A percentile compares a stretch with the other conserved stretches of the same genome.
Conservation (phyloP, 805 yeast genomes). For the Suhomyces pyralidae region DNA sequence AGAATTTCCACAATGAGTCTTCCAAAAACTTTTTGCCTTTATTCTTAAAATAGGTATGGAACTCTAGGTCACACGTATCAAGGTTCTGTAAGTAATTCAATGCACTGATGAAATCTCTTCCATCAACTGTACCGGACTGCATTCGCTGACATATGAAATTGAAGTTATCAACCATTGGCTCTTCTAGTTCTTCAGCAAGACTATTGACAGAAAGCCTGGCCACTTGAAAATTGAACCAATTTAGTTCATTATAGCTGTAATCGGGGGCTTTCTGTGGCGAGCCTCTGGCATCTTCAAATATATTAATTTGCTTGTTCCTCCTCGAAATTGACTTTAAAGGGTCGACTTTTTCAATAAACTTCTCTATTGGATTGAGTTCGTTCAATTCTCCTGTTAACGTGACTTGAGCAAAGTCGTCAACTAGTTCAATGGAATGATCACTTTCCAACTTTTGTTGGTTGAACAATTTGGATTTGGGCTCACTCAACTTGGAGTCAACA, state of each 20-base stretch:
- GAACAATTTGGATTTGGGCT: slow-evolving; percentile 7
- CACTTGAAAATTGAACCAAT: slow-evolving; percentile 41
- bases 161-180: slow-evolving; percentile 16
- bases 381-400: slow-evolving; percentile 17
- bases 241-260: slow-evolving; percentile 30
- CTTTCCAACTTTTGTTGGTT: slow-evolving; percentile 1
- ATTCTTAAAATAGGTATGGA: slow-evolving; percentile 13
- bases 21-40: slow-evolving; percentile 17
- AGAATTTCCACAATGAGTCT: slow-evolving; percentile 14
- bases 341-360: slow-evolving; percentile 39
- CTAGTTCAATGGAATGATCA: slow-evolving; percentile 17
- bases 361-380: slow-evolving; percentile 21
- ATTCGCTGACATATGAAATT: slow-evolving; percentile 14
- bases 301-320: slow-evolving; percentile 33
- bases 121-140: slow-evolving; percentile 4
- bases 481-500: slow-evolving; percentile 2
- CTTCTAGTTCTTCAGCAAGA: slow-evolving; percentile 7
- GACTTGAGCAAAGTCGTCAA: slow-evolving; percentile 31
- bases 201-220: slow-evolving; percentile 19
- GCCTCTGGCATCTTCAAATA: slow-evolving; percentile 38
- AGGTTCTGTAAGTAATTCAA: slow-evolving; percentile 17
- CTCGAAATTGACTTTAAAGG: slow-evolving; percentile 37
- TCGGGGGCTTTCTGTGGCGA: slow-evolving; percentile 35
- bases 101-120: slow-evolving; percentile 12
- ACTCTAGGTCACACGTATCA: slow-evolving; percentile 9